Evolutionary conservation across 2,329 filamentous ascomycete genomes (phyloP).

Genomic region (Epichloe bromicola): DNA sequence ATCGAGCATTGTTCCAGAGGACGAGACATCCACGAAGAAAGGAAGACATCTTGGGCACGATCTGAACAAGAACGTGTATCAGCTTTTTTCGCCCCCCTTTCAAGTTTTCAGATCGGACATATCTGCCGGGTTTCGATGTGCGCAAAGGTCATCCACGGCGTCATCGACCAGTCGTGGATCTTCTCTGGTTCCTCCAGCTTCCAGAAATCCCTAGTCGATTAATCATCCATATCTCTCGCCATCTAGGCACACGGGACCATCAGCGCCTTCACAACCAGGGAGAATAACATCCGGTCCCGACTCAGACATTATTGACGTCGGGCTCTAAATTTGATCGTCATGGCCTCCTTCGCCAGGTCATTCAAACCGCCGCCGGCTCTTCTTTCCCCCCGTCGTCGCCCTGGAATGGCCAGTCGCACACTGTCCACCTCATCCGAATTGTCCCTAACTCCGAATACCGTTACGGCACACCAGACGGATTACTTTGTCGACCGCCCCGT

Average conservation of each 20-base stretch:
- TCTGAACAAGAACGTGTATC: not conserved
- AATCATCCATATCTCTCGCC: not conserved
- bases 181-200: not conserved
- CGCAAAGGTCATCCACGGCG: not conserved
- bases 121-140: not conserved
- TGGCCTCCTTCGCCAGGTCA: constrained; percentile 37
- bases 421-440: constrained; percentile 35
- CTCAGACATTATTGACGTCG: not conserved
- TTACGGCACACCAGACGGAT: constrained; percentile 12
- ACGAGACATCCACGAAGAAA: too few species aligned
- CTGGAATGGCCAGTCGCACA: constrained; percentile 28
- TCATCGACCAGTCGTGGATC: constrained; percentile 1
- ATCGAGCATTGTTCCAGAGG: too few species aligned
- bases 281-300: not conserved
- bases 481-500: constrained; percentile 17
- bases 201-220: not conserved
- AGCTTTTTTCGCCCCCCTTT: not conserved
- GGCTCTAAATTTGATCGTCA: constrained; percentile 12
- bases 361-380: constrained; percentile 33
- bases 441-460: constrained; percentile 20
- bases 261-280: not conserved
- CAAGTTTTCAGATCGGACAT: not conserved
- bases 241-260: not conserved
- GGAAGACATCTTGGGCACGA: not conserved
- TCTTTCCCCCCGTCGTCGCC: constrained; percentile 29